Evolutionary conservation across 2,329 filamentous ascomycete genomes (phyloP).

Genomic region (Aspergillus persii): DNA sequence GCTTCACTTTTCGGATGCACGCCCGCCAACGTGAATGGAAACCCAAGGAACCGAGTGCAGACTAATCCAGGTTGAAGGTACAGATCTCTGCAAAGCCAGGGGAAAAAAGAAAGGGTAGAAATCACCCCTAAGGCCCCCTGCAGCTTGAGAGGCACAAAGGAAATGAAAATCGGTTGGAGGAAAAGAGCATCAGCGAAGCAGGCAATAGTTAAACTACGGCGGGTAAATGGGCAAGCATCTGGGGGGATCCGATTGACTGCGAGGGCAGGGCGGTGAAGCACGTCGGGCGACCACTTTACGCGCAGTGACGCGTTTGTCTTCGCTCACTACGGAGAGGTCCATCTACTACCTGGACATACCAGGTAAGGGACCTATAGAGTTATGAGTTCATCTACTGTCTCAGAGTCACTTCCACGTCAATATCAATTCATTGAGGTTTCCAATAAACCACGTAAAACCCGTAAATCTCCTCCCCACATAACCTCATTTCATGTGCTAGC

Average conservation of each 20-base stretch:
- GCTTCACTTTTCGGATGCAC: constrained; percentile 2
- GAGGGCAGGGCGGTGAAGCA: constrained; percentile 21
- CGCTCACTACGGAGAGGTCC: too few species aligned
- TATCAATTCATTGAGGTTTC: constrained; percentile 20
- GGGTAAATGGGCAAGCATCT: constrained; percentile 12
- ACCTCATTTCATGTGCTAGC: constrained; percentile 14
- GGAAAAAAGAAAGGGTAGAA: neutral
- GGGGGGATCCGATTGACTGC: constrained; percentile 9
- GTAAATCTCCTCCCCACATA: constrained; percentile 15
- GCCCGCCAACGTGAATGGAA: neutral
- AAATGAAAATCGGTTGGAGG: neutral
- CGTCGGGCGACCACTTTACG: constrained; percentile 21
- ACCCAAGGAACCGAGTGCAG: neutral
- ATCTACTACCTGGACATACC: neutral
- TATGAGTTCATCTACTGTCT: neutral
- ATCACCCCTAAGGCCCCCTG: neutral
- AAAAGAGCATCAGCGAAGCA: neutral
- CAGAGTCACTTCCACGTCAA: constrained; percentile 1
- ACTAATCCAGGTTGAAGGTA: neutral
- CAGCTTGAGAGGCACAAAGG: neutral
- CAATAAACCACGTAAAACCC: constrained; percentile 28
- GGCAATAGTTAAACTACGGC: neutral
- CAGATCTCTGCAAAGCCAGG: neutral
- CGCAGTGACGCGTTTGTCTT: constrained; percentile 17
- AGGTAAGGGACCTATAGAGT: too few species aligned